phyloP scores from a whole-genome alignment of 768 basidiomycete genomes.

The Tulasnella calospora region DNA sequence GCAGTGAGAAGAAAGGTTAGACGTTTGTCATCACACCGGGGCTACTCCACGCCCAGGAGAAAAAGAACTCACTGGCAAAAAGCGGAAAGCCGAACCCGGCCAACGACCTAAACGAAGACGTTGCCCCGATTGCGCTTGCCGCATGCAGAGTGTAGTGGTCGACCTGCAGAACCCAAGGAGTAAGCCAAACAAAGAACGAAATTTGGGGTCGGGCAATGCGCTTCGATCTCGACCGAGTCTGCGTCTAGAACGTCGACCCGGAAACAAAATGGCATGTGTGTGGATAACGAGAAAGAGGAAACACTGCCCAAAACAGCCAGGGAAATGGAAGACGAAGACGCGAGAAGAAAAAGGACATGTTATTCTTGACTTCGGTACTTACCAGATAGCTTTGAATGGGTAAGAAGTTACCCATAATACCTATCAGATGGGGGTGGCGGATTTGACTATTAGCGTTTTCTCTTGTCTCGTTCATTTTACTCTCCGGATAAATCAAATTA shows the following conservation, averaged over 20 bases:
- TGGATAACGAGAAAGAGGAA: conserved; percentile 41
- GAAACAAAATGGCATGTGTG: conserved; percentile 52
- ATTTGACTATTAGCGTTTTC: not conserved
- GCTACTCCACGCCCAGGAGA: conserved; percentile 18
- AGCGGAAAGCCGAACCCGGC: conserved; percentile 73
- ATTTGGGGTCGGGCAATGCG: conserved; percentile 5
- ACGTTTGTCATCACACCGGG: not conserved
- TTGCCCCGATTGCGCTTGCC: conserved; percentile 55
- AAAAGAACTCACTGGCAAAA: conserved; percentile 62
- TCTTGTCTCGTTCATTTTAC: conserved; percentile 6
- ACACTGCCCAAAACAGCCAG: not conserved
- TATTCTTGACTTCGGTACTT: not conserved
- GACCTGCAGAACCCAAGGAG: conserved; percentile 8
- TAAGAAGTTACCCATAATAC: conserved; percentile 47
- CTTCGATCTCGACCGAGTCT: not conserved
- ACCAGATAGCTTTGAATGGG: conserved; percentile 46
- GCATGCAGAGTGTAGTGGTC: conserved; percentile 35
- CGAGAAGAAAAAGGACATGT: not conserved
- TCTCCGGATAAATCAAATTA: conserved; percentile 23
- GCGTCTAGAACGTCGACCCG: not conserved
- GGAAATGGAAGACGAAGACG: not conserved
- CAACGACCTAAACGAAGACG: conserved; percentile 56
- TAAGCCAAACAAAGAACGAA: conserved; percentile 9
- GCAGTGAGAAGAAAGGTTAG: not conserved
- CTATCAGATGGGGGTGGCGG: not conserved